Evolutionary conservation across 176 grass and related monocot species (phyloP).

Genomic region (Zoysia japonica): DNA sequence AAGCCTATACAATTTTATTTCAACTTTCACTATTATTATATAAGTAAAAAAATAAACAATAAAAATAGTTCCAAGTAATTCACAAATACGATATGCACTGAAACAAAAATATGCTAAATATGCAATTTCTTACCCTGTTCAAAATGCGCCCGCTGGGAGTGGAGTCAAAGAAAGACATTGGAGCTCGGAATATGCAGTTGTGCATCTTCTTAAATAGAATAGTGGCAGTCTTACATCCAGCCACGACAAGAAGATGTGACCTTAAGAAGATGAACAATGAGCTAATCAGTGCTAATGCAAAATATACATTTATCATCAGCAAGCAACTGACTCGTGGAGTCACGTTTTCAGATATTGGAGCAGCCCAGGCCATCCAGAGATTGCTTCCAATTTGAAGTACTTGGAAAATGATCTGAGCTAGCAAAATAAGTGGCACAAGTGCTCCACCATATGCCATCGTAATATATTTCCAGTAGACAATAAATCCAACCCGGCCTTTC

Average conservation of each 20-base stretch:
- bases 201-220: constrained; percentile 38
- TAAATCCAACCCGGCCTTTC: constrained; percentile 60
- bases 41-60: background rate
- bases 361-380: constrained; percentile 68
- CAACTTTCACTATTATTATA: background rate
- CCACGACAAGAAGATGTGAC: constrained; percentile 44
- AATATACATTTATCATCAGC: constrained; percentile 49
- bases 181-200: constrained; percentile 18
- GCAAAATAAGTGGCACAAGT: constrained; percentile 58
- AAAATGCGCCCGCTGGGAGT: constrained; percentile 29
- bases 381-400: constrained; percentile 60
- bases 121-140: constrained; percentile 23
- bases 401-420: constrained; percentile 58
- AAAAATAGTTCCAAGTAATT: too few species aligned
- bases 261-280: constrained; percentile 48
- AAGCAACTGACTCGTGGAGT: constrained; percentile 45
- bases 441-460: constrained; percentile 59
- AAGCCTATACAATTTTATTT: constrained; percentile 47
- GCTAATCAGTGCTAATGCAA: constrained; percentile 46
- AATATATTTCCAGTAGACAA: constrained; percentile 64
- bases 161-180: constrained; percentile 43
- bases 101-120: background rate
- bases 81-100: background rate
- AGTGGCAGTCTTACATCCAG: constrained; percentile 37
- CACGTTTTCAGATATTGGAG: constrained; percentile 48